A percentile compares a stretch with the other conserved stretches of the same genome.
Conservation (phyloP, 1,284 basidiomycete genomes). For the Agaricales sp. region DNA sequence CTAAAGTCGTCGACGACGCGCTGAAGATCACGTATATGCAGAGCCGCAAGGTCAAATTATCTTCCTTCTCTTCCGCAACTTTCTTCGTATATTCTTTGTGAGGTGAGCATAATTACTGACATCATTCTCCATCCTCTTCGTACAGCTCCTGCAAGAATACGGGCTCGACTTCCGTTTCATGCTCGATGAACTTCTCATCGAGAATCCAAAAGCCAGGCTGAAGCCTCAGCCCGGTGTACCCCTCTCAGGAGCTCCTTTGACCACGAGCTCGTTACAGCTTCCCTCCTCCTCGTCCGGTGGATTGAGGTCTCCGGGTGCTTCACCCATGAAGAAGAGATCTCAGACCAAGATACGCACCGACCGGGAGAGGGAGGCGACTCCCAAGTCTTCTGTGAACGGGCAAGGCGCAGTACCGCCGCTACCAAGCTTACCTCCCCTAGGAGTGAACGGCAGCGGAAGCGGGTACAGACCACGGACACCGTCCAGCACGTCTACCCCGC, state of each 20-base stretch:
- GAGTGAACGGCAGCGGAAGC: too few species aligned
- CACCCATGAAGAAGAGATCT: constrained; percentile 1
- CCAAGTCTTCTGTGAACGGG: too few species aligned
- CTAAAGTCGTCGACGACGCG: constrained; percentile 63
- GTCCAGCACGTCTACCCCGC: neutral
- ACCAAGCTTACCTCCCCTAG: too few species aligned
- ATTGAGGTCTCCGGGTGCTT: constrained; percentile 13
- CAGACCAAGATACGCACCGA: too few species aligned
- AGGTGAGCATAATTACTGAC: neutral
- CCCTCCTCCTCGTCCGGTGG: constrained; percentile 16
- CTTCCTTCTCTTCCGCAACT: neutral
- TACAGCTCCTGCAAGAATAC: constrained; percentile 78
- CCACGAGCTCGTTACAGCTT: constrained; percentile 18
- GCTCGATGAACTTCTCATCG: constrained; percentile 59
- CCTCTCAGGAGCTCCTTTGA: constrained; percentile 26
- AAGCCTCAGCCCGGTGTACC: constrained; percentile 13
- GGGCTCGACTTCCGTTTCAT: constrained; percentile 89
- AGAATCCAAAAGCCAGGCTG: constrained; percentile 32
- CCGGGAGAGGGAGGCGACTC: too few species aligned
- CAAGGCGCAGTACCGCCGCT: too few species aligned
- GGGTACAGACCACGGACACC: too few species aligned
- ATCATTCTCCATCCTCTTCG: neutral
- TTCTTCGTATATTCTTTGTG: constrained; percentile 2
- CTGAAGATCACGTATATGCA: constrained; percentile 67
- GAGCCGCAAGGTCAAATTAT: constrained; percentile 60